phyloP scores from a whole-genome alignment of 768 basidiomycete genomes.

The Pleurotus eryngii region DNA sequence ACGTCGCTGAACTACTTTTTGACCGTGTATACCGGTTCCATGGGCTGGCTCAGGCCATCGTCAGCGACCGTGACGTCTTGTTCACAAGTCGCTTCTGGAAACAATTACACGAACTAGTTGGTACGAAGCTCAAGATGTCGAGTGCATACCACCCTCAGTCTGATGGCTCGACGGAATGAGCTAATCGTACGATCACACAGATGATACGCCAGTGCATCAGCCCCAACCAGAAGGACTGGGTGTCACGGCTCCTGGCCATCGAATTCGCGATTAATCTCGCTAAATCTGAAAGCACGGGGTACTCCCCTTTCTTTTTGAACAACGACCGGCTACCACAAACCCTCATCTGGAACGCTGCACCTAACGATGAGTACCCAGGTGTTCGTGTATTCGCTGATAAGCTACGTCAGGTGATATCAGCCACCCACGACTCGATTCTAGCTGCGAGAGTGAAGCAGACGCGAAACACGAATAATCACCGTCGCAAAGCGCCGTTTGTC shows the following conservation, averaged over 20 bases:
- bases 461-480: not conserved
- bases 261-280: not conserved
- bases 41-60: slow-evolving; percentile 26
- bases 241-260: no score
- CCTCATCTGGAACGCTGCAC: no score
- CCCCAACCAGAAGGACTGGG: slow-evolving; percentile 13
- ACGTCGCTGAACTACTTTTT: slow-evolving; percentile 18
- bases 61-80: not conserved
- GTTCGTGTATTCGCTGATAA: slow-evolving; percentile 19
- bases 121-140: slow-evolving; percentile 22
- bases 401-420: slow-evolving; percentile 13
- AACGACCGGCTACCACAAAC: no score
- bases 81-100: slow-evolving; percentile 4
- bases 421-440: slow-evolving; percentile 27
- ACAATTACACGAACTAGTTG: slow-evolving; percentile 15
- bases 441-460: not conserved
- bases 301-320: no score
- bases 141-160: slow-evolving; percentile 2
- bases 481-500: slow-evolving; percentile 1
- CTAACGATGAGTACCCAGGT: slow-evolving; percentile 12
- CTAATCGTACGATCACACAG: slow-evolving; percentile 26
- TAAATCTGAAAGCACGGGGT: slow-evolving; percentile 19
- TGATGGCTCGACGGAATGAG: slow-evolving; percentile 12
- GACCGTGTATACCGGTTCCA: slow-evolving; percentile 21
- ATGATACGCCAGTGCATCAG: slow-evolving; percentile 23